Percentiles rank a stretch among this genome's conserved stretches.
Conservation (phyloP, 495 filamentous ascomycete genomes). For the Talaromyces liani region DNA sequence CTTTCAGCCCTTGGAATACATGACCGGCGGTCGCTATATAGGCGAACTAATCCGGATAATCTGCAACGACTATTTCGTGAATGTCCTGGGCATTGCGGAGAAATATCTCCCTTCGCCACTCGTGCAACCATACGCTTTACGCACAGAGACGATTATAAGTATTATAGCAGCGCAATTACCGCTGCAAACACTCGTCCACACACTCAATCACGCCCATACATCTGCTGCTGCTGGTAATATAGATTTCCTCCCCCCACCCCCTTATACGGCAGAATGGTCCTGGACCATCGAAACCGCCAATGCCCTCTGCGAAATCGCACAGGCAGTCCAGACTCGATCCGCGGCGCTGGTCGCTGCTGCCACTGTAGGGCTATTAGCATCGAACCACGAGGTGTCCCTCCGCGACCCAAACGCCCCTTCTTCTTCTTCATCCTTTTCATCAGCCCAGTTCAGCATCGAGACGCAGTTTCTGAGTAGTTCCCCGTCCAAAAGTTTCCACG, state of each 20-base stretch:
- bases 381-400: conserved; percentile 56
- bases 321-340: conserved; percentile 58
- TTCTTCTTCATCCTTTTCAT: conserved; percentile 1
- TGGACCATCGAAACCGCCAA: conserved; percentile 54
- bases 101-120: conserved; percentile 46
- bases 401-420: conserved; percentile 25
- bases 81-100: conserved; percentile 25
- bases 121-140: conserved; percentile 50
- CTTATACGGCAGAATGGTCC: conserved; percentile 21
- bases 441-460: conserved; percentile 14
- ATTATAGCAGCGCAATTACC: conserved; percentile 39
- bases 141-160: conserved; percentile 63
- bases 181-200: conserved; percentile 24
- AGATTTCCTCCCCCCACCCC: neutral
- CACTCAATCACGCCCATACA: conserved; percentile 34
- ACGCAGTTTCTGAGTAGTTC: conserved; percentile 4
- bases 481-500: conserved; percentile 6
- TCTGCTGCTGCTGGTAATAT: conserved; percentile 16
- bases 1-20: conserved; percentile 83
- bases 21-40: conserved; percentile 77
- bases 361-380: conserved; percentile 58
- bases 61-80: conserved; percentile 56
- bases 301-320: conserved; percentile 52
- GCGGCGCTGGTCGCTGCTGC: conserved; percentile 65
- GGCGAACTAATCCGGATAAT: conserved; percentile 72